Evolutionary conservation across 2,329 filamentous ascomycete species (phyloP).

Genomic region (Orbilia javanica): DNA sequence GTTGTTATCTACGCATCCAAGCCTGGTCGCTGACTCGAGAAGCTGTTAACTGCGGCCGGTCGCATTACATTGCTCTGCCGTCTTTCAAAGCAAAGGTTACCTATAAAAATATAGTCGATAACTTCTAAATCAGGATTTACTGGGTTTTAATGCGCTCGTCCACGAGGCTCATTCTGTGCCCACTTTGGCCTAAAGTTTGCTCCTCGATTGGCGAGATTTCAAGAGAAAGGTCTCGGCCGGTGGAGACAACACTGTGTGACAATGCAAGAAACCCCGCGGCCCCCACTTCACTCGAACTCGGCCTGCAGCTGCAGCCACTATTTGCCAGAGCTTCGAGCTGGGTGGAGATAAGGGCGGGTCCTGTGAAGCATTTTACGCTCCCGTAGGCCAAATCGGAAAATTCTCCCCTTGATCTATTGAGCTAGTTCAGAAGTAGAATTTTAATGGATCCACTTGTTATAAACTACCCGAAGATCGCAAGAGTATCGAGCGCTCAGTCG

Average conservation of each 20-base stretch:
- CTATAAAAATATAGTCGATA: not conserved
- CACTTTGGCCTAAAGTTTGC: conserved; percentile 4
- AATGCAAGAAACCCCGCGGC: conserved; percentile 2
- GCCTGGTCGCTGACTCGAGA: no score
- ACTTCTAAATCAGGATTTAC: not conserved
- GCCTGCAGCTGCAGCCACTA: not conserved
- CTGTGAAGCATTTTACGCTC: not conserved
- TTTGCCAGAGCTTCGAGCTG: not conserved
- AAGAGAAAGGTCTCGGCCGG: conserved; percentile 5
- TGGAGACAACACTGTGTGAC: conserved; percentile 25
- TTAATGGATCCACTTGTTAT: not conserved
- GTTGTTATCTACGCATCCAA: no score
- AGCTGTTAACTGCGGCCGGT: no score
- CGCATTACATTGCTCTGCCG: no score
- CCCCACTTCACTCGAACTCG: conserved; percentile 11
- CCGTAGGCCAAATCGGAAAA: conserved; percentile 34
- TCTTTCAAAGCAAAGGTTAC: no score
- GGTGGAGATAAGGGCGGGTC: not conserved
- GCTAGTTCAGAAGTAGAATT: not conserved
- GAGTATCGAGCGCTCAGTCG: not conserved
- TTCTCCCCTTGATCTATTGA: conserved; percentile 16
- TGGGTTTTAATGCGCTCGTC: not conserved
- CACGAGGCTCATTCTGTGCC: conserved; percentile 3
- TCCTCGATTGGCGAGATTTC: conserved; percentile 10
- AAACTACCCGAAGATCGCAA: not conserved